These are phyloP conservation scores for Hemisphaericaspora xylanilytica DNA, from an alignment of 1,139 yeast genomes.

Conservation along the genomic window DNA sequence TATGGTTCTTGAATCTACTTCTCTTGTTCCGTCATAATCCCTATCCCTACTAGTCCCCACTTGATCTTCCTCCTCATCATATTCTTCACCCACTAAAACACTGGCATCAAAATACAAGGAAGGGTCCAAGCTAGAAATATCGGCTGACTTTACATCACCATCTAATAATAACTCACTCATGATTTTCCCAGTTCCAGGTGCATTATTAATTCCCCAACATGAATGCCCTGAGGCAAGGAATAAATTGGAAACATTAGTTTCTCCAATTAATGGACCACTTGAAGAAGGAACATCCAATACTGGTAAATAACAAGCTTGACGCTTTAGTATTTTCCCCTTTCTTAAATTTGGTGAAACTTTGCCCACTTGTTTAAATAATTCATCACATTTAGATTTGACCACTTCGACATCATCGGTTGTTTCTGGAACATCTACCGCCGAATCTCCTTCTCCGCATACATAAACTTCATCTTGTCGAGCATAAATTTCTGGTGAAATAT, in stretches of 20 bases:
- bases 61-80: constrained; percentile 25
- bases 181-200: constrained; percentile 93
- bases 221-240: constrained; percentile 90
- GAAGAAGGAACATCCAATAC: constrained; percentile 89
- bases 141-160: constrained; percentile 78
- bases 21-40: constrained; percentile 2
- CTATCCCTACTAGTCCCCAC: constrained; percentile 8
- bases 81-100: constrained; percentile 45
- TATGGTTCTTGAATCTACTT: background rate
- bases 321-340: constrained; percentile 72
- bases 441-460: constrained; percentile 97
- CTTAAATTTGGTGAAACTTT: constrained; percentile 69
- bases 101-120: constrained; percentile 80
- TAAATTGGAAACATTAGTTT: constrained; percentile 78
- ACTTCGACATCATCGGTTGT: constrained; percentile 93
- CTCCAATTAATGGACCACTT: constrained; percentile 92
- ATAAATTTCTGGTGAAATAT: constrained; percentile 88
- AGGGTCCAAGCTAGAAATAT: constrained; percentile 80
- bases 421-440: constrained; percentile 86
- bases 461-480: constrained; percentile 95
- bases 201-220: constrained; percentile 98
- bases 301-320: constrained; percentile 95
- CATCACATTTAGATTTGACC: constrained; percentile 83
- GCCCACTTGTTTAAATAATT: constrained; percentile 77
- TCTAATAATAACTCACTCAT: constrained; percentile 86